Percentiles rank a stretch among this genome's conserved stretches.
phyloP scores from a whole-genome alignment of 768 basidiomycete genomes.

The Punctularia strigosozonata region DNA sequence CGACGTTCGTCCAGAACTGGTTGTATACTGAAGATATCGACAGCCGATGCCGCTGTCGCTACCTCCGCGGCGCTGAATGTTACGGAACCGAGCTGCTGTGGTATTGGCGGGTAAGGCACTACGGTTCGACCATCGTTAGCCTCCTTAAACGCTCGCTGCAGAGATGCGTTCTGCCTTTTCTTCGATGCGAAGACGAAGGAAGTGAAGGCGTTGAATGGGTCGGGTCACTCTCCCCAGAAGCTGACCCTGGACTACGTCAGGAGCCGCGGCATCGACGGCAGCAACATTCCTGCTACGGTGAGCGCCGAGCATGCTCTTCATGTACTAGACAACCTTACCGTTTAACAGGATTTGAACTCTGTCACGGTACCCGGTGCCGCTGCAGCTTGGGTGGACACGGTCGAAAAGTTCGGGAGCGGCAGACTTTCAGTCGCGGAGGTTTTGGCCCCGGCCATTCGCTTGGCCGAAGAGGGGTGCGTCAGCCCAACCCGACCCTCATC shows the following conservation, averaged over 20 bases:
- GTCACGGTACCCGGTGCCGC: conserved; percentile 87
- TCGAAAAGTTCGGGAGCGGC: conserved; percentile 74
- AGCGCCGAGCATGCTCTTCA: no score
- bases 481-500: neutral
- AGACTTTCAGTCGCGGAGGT: conserved; percentile 56
- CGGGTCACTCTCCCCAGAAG: conserved; percentile 75
- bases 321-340: no score
- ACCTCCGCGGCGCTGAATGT: conserved; percentile 88
- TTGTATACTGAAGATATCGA: neutral
- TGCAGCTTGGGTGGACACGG: conserved; percentile 88
- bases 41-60: conserved; percentile 92
- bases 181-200: conserved; percentile 74
- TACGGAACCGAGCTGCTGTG: conserved; percentile 78
- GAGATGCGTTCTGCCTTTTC: conserved; percentile 89
- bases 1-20: neutral
- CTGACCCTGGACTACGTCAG: conserved; percentile 66
- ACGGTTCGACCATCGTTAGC: neutral
- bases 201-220: conserved; percentile 87
- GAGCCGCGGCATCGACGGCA: conserved; percentile 53
- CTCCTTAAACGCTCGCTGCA: conserved; percentile 13
- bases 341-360: no score
- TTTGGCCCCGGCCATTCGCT: conserved; percentile 77
- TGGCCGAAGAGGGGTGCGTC: conserved; percentile 82
- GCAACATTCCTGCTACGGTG: conserved; percentile 61
- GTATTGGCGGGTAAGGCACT: conserved; percentile 72